Conservation (phyloP, 129 eudicot species). For the Ambrosia trifida region DNA sequence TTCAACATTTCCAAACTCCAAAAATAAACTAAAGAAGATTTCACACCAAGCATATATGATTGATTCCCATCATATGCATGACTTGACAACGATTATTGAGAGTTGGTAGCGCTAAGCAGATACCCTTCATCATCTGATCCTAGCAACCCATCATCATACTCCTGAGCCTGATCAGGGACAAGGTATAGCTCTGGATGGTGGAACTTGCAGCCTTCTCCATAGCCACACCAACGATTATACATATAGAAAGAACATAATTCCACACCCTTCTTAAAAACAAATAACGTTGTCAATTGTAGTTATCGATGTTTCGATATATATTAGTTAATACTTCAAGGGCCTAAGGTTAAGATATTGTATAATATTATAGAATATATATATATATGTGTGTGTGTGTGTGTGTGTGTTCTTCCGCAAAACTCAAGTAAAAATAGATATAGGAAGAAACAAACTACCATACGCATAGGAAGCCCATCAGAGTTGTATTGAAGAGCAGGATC, state of each 20-base stretch:
- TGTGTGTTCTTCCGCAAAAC: neutral
- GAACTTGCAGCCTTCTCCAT: slow-evolving; percentile 13
- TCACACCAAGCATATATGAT: neutral
- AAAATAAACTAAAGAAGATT: neutral
- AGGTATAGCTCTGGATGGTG: neutral
- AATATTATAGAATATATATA: neutral
- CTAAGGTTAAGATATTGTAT: neutral
- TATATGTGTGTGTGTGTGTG: no score
- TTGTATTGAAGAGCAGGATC: neutral
- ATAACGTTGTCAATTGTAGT: neutral
- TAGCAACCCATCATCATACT: neutral
- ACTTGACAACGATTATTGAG: neutral
- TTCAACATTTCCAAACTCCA: neutral
- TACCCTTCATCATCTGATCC: neutral
- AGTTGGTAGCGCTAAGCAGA: neutral
- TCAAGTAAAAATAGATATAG: neutral
- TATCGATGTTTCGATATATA: neutral
- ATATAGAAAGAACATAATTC: neutral
- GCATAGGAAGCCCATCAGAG: slow-evolving; percentile 5
- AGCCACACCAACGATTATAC: neutral
- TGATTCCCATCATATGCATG: neutral
- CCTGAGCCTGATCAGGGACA: neutral
- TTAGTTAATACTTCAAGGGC: neutral
- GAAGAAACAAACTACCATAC: slow-evolving; percentile 1
- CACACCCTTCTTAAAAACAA: neutral